phyloP scores from a whole-genome alignment of 2,329 filamentous ascomycete genomes.

The Trichophyton rubrum region DNA sequence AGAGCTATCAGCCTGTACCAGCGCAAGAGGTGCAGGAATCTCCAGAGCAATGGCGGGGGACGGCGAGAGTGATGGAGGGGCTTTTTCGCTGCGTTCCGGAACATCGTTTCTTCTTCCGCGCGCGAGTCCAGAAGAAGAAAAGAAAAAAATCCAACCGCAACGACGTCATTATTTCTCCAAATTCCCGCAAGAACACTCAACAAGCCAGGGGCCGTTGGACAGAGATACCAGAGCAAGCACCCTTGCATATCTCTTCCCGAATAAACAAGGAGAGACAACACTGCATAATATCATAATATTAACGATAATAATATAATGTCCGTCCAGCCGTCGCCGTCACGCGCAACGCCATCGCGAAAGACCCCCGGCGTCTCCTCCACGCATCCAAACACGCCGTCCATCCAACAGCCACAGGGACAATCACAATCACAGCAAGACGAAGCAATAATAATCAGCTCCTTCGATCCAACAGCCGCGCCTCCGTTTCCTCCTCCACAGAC shows the following conservation, averaged over 20 bases:
- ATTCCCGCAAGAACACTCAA: background rate
- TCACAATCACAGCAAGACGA: background rate
- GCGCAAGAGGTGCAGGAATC: background rate
- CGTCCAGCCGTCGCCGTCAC: background rate
- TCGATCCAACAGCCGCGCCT: constrained; percentile 12
- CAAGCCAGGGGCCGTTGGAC: too few species aligned
- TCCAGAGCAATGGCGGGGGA: background rate
- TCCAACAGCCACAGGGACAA: background rate
- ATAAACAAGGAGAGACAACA: too few species aligned
- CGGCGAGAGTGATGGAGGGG: background rate
- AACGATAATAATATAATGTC: background rate
- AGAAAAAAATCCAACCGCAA: background rate
- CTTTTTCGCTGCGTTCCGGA: background rate
- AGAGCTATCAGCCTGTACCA: background rate
- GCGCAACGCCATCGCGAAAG: constrained; percentile 9
- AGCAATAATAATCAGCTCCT: background rate
- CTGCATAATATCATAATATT: background rate
- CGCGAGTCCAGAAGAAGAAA: background rate
- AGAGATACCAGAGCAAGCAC: too few species aligned
- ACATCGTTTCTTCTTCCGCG: background rate
- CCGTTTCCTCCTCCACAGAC: constrained; percentile 63
- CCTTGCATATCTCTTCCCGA: too few species aligned
- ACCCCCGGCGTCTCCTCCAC: constrained; percentile 8
- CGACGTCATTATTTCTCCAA: background rate
- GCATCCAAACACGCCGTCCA: constrained; percentile 4